Conservation (phyloP, 805 yeast genomes). For the Teunomyces stri region DNA sequence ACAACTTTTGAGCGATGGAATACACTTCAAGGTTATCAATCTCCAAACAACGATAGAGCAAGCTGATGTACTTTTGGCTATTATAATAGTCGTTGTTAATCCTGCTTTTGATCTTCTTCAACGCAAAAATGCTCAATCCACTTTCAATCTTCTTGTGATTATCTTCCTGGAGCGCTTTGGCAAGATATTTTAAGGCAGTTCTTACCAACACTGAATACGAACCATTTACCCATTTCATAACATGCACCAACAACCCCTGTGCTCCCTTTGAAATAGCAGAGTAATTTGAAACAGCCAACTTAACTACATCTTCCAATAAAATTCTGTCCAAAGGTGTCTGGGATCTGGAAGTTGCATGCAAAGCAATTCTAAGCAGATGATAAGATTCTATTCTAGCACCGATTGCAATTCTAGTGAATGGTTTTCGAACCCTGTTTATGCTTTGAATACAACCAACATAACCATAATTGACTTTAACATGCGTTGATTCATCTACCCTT, state of each 20-base stretch:
- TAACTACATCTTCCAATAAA: conserved; percentile 63
- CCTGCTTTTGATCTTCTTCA: conserved; percentile 57
- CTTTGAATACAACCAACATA: conserved; percentile 59
- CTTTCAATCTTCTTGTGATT: conserved; percentile 55
- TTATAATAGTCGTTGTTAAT: conserved; percentile 57
- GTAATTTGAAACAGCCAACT: conserved; percentile 66
- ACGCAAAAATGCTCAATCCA: conserved; percentile 55
- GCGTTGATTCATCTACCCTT: conserved; percentile 55
- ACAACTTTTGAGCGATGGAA: conserved; percentile 51
- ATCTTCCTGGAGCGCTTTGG: conserved; percentile 45
- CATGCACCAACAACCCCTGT: conserved; percentile 60
- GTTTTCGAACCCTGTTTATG: conserved; percentile 61
- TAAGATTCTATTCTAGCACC: conserved; percentile 71
- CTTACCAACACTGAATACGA: conserved; percentile 57
- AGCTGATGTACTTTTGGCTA: conserved; percentile 43
- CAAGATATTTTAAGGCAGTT: conserved; percentile 47
- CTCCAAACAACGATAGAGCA: conserved; percentile 53
- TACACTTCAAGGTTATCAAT: conserved; percentile 58
- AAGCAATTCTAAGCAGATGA: conserved; percentile 69
- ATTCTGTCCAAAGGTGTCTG: conserved; percentile 63
- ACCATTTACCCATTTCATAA: conserved; percentile 68
- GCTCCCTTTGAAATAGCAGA: conserved; percentile 69
- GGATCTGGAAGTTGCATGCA: conserved; percentile 70
- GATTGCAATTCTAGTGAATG: conserved; percentile 74
- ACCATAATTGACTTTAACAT: conserved; percentile 53